Conservation (phyloP, 768 basidiomycete species). For the Boletus edulis region DNA sequence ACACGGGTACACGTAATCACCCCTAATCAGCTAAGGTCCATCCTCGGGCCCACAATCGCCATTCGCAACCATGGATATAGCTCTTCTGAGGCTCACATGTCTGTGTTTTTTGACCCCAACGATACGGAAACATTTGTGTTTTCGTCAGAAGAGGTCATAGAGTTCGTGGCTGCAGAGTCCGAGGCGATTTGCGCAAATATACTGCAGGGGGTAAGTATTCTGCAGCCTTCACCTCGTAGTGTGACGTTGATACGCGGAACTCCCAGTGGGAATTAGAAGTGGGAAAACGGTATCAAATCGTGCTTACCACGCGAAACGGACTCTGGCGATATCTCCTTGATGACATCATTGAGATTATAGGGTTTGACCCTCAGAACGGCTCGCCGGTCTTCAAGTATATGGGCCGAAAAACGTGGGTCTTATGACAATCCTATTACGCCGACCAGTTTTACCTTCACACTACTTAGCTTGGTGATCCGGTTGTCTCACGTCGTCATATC, state of each 20-base stretch:
- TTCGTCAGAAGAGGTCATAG: conserved; percentile 4
- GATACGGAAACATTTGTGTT: conserved; percentile 10
- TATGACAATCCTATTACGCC: no score
- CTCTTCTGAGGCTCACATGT: conserved; percentile 7
- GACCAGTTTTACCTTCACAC: no score
- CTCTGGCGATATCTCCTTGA: conserved; percentile 17
- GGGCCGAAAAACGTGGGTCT: conserved; percentile 9
- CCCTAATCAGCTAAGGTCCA: background rate
- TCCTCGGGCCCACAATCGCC: conserved; percentile 10
- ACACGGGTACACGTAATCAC: background rate
- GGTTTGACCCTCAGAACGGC: conserved; percentile 10
- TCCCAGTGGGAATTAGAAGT: conserved; percentile 7
- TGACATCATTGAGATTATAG: conserved; percentile 13
- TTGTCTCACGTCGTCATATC: background rate
- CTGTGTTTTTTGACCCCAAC: background rate
- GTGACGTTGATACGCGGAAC: background rate
- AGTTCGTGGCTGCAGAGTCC: conserved; percentile 1
- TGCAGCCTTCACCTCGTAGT: background rate
- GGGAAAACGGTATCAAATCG: conserved; percentile 8
- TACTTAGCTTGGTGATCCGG: conserved; percentile 1
- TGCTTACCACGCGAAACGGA: conserved; percentile 15
- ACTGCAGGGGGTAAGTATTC: conserved; percentile 3
- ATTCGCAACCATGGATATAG: conserved; percentile 11
- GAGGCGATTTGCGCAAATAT: background rate
- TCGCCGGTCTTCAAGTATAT: conserved; percentile 9